Conservation (phyloP, 805 yeast genomes). For the Candida odintsovae region DNA sequence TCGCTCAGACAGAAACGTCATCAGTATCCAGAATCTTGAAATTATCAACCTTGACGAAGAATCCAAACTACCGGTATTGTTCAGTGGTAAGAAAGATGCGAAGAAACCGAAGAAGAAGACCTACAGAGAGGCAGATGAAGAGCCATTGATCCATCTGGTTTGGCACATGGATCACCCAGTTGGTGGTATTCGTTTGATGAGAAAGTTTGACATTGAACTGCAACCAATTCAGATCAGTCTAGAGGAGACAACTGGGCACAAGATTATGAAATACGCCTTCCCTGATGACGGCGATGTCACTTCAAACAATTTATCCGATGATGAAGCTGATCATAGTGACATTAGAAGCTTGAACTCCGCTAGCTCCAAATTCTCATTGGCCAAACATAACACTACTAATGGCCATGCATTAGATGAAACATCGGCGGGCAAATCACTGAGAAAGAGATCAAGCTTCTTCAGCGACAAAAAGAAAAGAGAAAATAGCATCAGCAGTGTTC, state of each 20-base stretch:
- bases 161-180: constrained; percentile 87
- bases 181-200: constrained; percentile 86
- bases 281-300: constrained; percentile 35
- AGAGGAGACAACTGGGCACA: constrained; percentile 64
- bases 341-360: background rate
- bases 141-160: constrained; percentile 36
- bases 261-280: constrained; percentile 62
- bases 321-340: background rate
- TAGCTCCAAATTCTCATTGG: background rate
- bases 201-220: constrained; percentile 50
- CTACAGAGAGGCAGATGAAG: constrained; percentile 14
- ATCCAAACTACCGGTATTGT: constrained; percentile 63
- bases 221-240: constrained; percentile 67
- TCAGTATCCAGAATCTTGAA: constrained; percentile 57
- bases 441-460: background rate
- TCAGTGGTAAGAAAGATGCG: constrained; percentile 38
- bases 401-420: background rate
- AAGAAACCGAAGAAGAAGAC: constrained; percentile 10
- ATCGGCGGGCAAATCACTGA: background rate
- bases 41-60: constrained; percentile 57
- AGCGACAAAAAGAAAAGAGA: background rate
- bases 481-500: background rate
- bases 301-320: background rate
- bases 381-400: background rate
- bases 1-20: constrained; percentile 59